Conservation (phyloP, 306 rosid genomes). For the Notholithocarpus densiflorus region DNA sequence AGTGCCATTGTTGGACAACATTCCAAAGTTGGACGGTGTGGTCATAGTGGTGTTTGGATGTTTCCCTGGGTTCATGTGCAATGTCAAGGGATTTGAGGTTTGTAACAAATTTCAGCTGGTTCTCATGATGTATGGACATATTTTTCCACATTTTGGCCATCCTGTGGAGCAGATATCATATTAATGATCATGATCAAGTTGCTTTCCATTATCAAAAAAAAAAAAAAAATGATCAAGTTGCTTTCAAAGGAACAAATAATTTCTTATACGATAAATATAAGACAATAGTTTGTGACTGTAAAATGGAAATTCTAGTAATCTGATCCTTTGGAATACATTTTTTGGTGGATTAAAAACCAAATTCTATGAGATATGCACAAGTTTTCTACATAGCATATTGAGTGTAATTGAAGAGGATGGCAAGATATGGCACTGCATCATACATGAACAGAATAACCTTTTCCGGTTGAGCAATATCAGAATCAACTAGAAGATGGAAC, state of each 20-base stretch:
- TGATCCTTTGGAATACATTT: not conserved
- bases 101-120: constrained; percentile 55
- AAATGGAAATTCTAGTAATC: not conserved
- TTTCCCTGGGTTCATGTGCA: constrained; percentile 60
- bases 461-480: not conserved
- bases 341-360: not conserved
- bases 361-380: not conserved
- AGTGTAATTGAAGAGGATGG: not conserved
- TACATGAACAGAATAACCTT: not conserved
- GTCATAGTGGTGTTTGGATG: constrained; percentile 60
- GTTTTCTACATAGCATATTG: not conserved
- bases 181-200: constrained; percentile 12
- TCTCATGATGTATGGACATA: constrained; percentile 54
- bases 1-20: constrained; percentile 58
- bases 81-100: constrained; percentile 61
- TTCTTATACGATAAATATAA: not conserved
- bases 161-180: constrained; percentile 38
- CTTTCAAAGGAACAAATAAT: not conserved
- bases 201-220: not conserved
- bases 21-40: constrained; percentile 63
- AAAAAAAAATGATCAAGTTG: not conserved
- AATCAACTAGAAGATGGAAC: not conserved
- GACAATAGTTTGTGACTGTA: not conserved
- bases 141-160: constrained; percentile 78
- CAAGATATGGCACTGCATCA: not conserved